Base-by-base conservation (phyloP, 768 basidiomycete species). In the Brasilioporus rufonigricans region DNA sequence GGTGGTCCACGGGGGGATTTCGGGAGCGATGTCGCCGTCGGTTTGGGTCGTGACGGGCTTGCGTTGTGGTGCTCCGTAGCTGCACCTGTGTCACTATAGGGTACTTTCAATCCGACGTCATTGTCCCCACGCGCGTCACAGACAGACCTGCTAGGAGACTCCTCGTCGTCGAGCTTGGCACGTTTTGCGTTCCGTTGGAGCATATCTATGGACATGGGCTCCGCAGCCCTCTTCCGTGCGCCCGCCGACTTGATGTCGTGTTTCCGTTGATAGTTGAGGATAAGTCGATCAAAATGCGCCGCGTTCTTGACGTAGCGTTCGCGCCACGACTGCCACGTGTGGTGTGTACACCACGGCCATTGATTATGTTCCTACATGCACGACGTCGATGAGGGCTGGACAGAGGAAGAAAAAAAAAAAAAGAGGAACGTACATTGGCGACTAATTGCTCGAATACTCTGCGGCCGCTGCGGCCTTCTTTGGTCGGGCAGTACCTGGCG, bases 291-390 rank as follows among this genome's bases (percentile, higher is more conserved):
- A 48, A 82, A 84, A 0, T 58, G 23, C 0, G 32, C 59, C 36
- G 72, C 47, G 46, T 85, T 73, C 57, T 74, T 81, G 56, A 64
- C 71, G 59, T 87, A 87, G n/a, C 78, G 75, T 44, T 82, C 77
- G 23, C 83, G 78, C 86, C 86, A 87, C 5, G 83, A 83, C n/a
- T 75, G 74, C 80, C 76, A 81, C 3, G 83, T 4, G 64, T 86
- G 86, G 7, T 65, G 68, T 18, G 46, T 56, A n/a, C 76, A 67
- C 81, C 83, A 87, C 12, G 73, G 67, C 82, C 83, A 86, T 55
- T 64, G 68, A 0, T 62, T 59, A 0, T 71, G 54, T 23, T 56
- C 65, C 81, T 83, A 55, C n/a, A 48, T 18, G 12, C 14, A 19
- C 29, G 31, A n/a, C 23, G 23, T 9, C 26, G 32, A 21, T 26